phyloP scores from a whole-genome alignment of 805 yeast genomes.

The Sungouiella blattae region DNA sequence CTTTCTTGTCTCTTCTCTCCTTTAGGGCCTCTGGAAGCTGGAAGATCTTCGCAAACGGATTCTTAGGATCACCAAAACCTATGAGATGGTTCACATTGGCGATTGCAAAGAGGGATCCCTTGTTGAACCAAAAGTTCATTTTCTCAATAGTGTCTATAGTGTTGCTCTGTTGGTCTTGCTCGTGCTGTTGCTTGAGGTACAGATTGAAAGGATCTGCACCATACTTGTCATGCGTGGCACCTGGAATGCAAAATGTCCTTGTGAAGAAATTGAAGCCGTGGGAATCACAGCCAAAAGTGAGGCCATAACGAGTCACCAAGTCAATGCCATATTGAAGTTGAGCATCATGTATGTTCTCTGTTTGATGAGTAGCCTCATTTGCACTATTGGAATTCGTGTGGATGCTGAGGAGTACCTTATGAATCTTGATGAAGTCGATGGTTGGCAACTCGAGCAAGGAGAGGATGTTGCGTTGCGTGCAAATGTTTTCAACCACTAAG shows the following conservation, averaged over 20 bases:
- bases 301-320: constrained; percentile 60
- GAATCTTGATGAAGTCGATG: constrained; percentile 62
- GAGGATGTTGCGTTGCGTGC: constrained; percentile 58
- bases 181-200: constrained; percentile 26
- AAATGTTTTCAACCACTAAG: constrained; percentile 74
- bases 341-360: constrained; percentile 37
- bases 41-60: constrained; percentile 74
- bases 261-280: constrained; percentile 62
- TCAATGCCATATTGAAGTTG: constrained; percentile 53
- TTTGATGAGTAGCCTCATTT: constrained; percentile 7
- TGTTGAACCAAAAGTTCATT: constrained; percentile 70
- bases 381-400: constrained; percentile 9
- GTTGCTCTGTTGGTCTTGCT: constrained; percentile 22
- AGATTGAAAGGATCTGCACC: constrained; percentile 16
- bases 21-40: constrained; percentile 68
- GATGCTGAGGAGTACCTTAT: constrained; percentile 64
- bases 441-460: constrained; percentile 58
- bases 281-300: constrained; percentile 65
- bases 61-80: constrained; percentile 73
- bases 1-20: constrained; percentile 70
- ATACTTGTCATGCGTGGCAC: constrained; percentile 27
- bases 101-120: constrained; percentile 71
- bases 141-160: constrained; percentile 37
- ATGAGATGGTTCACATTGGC: constrained; percentile 71
- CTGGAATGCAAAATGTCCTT: constrained; percentile 33